Evolutionary conservation across 2,329 filamentous ascomycete genomes (phyloP).

Genomic region (Sordariomycetes sp.): DNA sequence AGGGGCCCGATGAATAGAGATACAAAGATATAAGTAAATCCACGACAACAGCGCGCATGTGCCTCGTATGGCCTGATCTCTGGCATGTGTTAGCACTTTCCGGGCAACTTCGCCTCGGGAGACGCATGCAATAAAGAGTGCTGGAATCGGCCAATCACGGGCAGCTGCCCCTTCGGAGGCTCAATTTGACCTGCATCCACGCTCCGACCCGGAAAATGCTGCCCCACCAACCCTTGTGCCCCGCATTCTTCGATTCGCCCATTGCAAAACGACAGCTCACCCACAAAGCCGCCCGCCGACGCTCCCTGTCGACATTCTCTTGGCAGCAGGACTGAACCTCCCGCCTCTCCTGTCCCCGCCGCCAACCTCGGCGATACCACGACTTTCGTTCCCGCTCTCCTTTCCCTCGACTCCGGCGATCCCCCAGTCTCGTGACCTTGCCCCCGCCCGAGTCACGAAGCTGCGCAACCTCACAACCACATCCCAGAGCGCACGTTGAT

Average conservation of each 20-base stretch:
- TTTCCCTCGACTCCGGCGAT: background rate
- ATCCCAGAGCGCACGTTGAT: background rate
- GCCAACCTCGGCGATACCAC: background rate
- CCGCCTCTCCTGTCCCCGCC: background rate
- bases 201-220: background rate
- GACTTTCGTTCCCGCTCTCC: background rate
- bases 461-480: background rate
- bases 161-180: background rate
- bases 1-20: too few relatives aligned
- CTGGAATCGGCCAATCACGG: background rate
- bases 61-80: too few relatives aligned
- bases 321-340: background rate
- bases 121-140: background rate
- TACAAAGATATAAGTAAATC: too few relatives aligned
- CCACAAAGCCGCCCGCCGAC: background rate
- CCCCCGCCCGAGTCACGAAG: background rate
- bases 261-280: background rate
- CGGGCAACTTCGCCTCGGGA: background rate
- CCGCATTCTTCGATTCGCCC: background rate
- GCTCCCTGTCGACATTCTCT: background rate
- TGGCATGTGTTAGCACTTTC: too few relatives aligned
- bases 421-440: conserved; percentile 13
- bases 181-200: background rate
- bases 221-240: background rate
- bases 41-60: too few relatives aligned